Percentiles rank a stretch among this genome's conserved stretches.
Conservation (phyloP, 768 basidiomycete species). For the Wakefieldia striispora region DNA sequence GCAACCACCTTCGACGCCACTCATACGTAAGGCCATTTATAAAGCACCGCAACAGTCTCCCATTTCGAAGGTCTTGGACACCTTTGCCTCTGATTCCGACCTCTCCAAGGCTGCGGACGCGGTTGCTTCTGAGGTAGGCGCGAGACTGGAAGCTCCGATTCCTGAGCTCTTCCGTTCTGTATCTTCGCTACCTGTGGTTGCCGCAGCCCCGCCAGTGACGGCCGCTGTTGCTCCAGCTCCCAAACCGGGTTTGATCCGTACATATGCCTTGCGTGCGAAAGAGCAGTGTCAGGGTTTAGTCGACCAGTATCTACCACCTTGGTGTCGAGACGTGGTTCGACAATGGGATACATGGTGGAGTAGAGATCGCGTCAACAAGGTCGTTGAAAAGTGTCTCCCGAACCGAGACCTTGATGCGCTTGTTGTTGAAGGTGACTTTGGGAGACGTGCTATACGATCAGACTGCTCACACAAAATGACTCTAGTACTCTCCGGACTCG, state of each 20-base stretch:
- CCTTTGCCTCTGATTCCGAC: constrained; percentile 60
- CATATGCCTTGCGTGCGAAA: constrained; percentile 1
- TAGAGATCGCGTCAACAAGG: constrained; percentile 49
- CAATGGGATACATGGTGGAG: constrained; percentile 53
- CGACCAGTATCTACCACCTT: constrained; percentile 31
- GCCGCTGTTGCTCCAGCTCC: not conserved
- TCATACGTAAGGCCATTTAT: constrained; percentile 39
- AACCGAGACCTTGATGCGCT: constrained; percentile 61
- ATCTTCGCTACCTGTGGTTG: constrained; percentile 16
- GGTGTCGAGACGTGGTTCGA: constrained; percentile 23
- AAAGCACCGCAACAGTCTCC: constrained; percentile 48
- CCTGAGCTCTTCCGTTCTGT: constrained; percentile 52
- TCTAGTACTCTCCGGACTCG: constrained; percentile 63
- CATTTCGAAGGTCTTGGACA: constrained; percentile 48
- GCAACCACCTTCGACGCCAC: constrained; percentile 35
- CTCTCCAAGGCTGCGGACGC: constrained; percentile 50
- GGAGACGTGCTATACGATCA: not conserved
- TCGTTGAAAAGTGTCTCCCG: constrained; percentile 55
- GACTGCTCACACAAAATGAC: not conserved
- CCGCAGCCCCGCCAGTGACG: constrained; percentile 9
- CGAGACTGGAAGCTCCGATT: constrained; percentile 30
- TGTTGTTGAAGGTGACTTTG: constrained; percentile 52
- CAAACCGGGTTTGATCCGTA: not conserved
- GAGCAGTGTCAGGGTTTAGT: constrained; percentile 3
- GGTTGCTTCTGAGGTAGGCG: constrained; percentile 35